Base-by-base conservation (phyloP, 78 protist species). In the Dictyostelium brefeldianum region DNA sequence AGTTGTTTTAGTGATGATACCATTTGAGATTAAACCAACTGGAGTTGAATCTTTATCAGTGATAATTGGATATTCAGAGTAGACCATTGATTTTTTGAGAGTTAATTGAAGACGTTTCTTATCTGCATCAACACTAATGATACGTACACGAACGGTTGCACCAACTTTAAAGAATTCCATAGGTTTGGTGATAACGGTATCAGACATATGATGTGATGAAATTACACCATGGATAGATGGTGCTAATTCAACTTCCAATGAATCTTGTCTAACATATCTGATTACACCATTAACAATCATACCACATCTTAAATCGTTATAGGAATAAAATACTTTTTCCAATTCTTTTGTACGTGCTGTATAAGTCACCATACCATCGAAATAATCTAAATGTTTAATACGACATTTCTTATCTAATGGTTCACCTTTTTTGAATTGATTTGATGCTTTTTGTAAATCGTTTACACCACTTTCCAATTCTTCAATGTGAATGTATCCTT, bases 131-230 rank as follows among this genome's bases (percentile, higher is more conserved):
- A 81, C 80, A 36, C 62, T n/a, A 8, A 90, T 22, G 1, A 90
- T 79, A 67, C 95, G 83, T 20, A 48, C 59, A 25, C 27, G 29
- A 31, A 90, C 81, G 1, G 80, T 18, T 25, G 81, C 81, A 5
- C 95, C 95, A 71, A 69, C 81, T 27, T 80, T 90, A 82, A 90
- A 90, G 50, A 46, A 70, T 48, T 79, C 64, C 5, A n/a, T 9
- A 2, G 89, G 83, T 4, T 81, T 53, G 0, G 56, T 5, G 46
- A 90, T 36, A 2, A 31, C 62, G 0, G 73, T 65, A 10, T 90
- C 95, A 0, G 78, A 89, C 59, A 90, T 54, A 46, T 78, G 62
- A 31, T 62, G 46, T 27, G 10, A 53, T 43, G 95, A 81, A 18
- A 81, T 89, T 2, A 90, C 93, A 51, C 85, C 93, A 64, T 36